Conservation (phyloP, 352 stramenopile genomes). For the Globisporangium cederbergense region DNA sequence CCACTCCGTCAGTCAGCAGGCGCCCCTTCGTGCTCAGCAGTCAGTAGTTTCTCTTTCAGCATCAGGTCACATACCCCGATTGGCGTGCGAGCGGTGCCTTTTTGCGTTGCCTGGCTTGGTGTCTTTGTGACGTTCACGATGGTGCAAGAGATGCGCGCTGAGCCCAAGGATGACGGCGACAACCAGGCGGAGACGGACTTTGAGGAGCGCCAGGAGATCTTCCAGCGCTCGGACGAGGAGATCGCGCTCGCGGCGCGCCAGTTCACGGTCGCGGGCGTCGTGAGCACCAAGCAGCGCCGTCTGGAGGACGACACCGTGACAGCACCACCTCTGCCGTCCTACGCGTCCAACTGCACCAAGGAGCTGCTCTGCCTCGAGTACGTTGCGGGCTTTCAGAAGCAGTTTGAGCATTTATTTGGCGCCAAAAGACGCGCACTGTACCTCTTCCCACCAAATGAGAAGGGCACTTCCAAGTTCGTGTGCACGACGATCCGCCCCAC, state of each 20-base stretch:
- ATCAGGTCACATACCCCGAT: background rate
- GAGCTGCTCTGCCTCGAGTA: constrained; percentile 94
- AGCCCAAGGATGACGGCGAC: constrained; percentile 40
- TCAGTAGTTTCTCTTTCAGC: constrained; percentile 6
- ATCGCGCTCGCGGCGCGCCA: constrained; percentile 51
- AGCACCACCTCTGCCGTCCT: constrained; percentile 27
- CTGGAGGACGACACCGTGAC: constrained; percentile 57
- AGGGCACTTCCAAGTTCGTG: constrained; percentile 91
- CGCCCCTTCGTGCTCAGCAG: background rate
- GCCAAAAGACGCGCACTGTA: constrained; percentile 71
- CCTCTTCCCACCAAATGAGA: constrained; percentile 90
- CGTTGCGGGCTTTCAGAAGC: constrained; percentile 85
- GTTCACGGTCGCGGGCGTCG: constrained; percentile 71
- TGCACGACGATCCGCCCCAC: constrained; percentile 93
- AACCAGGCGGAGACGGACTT: constrained; percentile 29
- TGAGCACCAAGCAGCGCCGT: constrained; percentile 78
- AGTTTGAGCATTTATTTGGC: constrained; percentile 88
- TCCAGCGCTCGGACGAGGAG: constrained; percentile 54
- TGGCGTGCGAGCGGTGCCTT: no score
- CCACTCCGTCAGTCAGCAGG: background rate
- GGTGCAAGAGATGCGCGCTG: constrained; percentile 45
- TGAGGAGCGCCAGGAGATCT: constrained; percentile 46
- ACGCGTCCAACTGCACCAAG: constrained; percentile 76
- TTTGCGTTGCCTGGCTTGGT: background rate
- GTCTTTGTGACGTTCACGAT: background rate